Percentiles rank a stretch among this genome's conserved stretches.
phyloP scores from a whole-genome alignment of 805 yeast species.

The Jamesozyma piceae region DNA sequence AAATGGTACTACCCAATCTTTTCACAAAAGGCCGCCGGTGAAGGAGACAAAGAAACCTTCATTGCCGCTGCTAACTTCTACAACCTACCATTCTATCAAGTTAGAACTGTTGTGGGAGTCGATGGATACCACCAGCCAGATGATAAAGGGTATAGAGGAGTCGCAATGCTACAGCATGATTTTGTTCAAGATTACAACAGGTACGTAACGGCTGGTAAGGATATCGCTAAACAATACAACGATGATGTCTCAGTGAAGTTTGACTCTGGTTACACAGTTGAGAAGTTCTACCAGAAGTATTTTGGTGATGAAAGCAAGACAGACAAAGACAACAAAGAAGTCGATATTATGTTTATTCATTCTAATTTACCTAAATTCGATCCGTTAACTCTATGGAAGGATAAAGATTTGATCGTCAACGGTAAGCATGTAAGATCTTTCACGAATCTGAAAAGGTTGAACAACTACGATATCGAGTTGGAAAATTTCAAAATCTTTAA shows the following conservation, averaged over 20 bases:
- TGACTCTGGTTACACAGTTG: constrained; percentile 4
- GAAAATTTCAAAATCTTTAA: constrained; percentile 21
- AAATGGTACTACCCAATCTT: constrained; percentile 57
- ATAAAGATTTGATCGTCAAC: constrained; percentile 16
- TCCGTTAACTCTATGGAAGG: constrained; percentile 25
- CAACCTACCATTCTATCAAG: constrained; percentile 42
- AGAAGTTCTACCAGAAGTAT: constrained; percentile 7
- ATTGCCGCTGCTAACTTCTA: constrained; percentile 51
- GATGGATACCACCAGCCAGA: constrained; percentile 31
- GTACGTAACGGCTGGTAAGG: constrained; percentile 10
- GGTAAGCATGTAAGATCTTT: constrained; percentile 22
- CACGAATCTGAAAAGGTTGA: constrained; percentile 13
- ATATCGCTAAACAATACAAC: not conserved
- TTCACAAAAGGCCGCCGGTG: constrained; percentile 70
- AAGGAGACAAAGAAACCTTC: constrained; percentile 74
- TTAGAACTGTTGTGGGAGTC: constrained; percentile 25
- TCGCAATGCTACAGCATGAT: constrained; percentile 70
- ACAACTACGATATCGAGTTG: constrained; percentile 22
- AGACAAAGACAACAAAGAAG: constrained; percentile 1
- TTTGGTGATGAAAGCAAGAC: constrained; percentile 1
- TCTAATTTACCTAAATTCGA: constrained; percentile 34
- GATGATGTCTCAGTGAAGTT: not conserved
- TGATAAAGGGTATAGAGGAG: constrained; percentile 41
- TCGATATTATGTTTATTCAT: constrained; percentile 31
- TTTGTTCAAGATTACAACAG: constrained; percentile 49